A percentile compares a stretch with the other conserved stretches of the same genome.
Conservation (phyloP, 2,329 filamentous ascomycete species). For the Cadophora luteo-olivacea region DNA sequence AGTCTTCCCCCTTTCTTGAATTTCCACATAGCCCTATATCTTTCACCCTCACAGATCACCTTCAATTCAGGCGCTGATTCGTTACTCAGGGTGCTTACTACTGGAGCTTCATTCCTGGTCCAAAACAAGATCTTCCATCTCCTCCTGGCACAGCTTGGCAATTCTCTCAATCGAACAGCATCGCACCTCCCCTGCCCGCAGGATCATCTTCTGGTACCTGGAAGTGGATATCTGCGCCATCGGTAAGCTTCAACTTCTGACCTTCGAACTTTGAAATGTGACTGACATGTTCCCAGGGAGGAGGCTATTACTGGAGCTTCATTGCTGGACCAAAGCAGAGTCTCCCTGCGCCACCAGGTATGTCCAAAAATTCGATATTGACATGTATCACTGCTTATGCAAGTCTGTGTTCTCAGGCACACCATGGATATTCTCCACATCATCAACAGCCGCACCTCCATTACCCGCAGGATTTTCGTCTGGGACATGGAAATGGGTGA, state of each 20-base stretch:
- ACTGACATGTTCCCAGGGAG: neutral
- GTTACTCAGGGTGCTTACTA: neutral
- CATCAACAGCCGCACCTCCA: constrained; percentile 1
- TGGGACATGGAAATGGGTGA: constrained; percentile 2
- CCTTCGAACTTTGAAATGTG: too few species aligned
- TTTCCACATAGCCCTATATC: too few species aligned
- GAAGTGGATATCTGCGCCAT: constrained; percentile 12
- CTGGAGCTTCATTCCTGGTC: constrained; percentile 1
- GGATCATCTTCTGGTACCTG: neutral
- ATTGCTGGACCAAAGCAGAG: neutral
- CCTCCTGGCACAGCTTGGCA: neutral
- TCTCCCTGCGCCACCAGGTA: neutral
- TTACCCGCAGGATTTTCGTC: neutral
- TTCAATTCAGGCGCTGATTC: neutral
- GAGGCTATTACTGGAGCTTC: constrained; percentile 5
- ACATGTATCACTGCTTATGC: too few species aligned
- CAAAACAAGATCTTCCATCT: neutral
- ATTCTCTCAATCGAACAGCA: neutral
- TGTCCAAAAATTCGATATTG: neutral
- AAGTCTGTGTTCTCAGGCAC: neutral
- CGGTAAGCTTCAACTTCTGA: neutral
- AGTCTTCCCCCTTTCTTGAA: neutral
- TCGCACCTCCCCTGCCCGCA: neutral
- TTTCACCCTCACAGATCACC: too few species aligned
- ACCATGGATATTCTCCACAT: neutral